Percentiles rank a stretch among this genome's conserved stretches.
These are phyloP conservation scores for Geosmithia flava DNA, from an alignment of 2,329 filamentous ascomycete genomes.

Conservation along the genomic window DNA sequence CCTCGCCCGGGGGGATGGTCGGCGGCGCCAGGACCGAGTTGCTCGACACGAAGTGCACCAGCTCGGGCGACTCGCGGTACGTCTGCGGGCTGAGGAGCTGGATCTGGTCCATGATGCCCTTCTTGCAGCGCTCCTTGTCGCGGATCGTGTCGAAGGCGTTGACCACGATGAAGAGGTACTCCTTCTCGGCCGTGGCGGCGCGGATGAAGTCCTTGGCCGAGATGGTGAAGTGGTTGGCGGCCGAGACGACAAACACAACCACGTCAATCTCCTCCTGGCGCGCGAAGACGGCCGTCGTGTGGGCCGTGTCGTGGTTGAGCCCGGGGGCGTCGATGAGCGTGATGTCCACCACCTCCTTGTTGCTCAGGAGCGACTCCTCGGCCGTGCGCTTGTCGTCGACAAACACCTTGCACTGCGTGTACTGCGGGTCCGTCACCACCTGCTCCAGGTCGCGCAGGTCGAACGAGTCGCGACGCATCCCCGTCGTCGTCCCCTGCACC, in stretches of 20 bases:
- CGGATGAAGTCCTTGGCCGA: constrained; percentile 97
- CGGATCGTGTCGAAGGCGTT: constrained; percentile 93
- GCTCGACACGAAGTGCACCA: constrained; percentile 97
- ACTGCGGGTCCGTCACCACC: constrained; percentile 49
- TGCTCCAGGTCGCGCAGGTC: constrained; percentile 67
- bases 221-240: constrained; percentile 93
- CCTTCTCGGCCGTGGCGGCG: constrained; percentile 91
- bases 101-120: constrained; percentile 88
- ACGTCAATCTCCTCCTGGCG: constrained; percentile 98
- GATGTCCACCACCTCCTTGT: constrained; percentile 86
- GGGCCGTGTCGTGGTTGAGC: constrained; percentile 88
- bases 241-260: constrained; percentile 95
- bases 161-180: constrained; percentile 97
- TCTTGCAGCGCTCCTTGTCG: constrained; percentile 82
- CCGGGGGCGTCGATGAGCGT: constrained; percentile 94
- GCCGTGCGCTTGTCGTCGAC: constrained; percentile 81
- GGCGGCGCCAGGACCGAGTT: constrained; percentile 76
- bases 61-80: constrained; percentile 79
- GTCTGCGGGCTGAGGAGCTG: constrained; percentile 79
- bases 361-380: constrained; percentile 89
- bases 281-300: constrained; percentile 95
- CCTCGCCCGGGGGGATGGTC: constrained; percentile 38
- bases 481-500: constrained; percentile 86
- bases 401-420: constrained; percentile 94
- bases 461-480: constrained; percentile 81